Base-by-base conservation (phyloP, 2,329 filamentous ascomycete genomes). In the Neonectria coccinea region DNA sequence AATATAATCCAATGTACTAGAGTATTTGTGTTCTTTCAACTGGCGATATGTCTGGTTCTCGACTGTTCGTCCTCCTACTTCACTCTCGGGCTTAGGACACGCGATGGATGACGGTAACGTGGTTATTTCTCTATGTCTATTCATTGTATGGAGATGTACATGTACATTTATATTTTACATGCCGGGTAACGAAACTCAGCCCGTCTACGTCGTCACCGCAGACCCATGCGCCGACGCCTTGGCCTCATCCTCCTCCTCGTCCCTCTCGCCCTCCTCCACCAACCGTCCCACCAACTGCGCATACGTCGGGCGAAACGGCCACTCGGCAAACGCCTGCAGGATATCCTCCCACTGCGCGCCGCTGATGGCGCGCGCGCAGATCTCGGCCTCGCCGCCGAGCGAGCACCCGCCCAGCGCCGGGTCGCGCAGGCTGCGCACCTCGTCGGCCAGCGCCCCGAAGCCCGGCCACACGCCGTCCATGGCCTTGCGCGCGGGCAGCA, bases 281-380 rank as follows among this genome's bases (percentile, higher is more conserved):
- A 77, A 67, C 27, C 84, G 79, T 5, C 78, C 78, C n/a, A 88
- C 76, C 56, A 88, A 76, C 63, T 86, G 79, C 6, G 75, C 48
- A 66, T 85, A 85, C 2, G 74, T 69, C 1, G 88, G 88, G 3
- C 79, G 77, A 68, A 91, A 92, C 0, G 89, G 89, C 90, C 90
- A 93, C 55, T 84, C 79, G 76, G 87, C 82, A 83, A 88, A 92
- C 0, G 85, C 84, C 67, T 86, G 81, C 5, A 89, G 65, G 16
- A 92, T 77, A 64, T 90, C 86, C 18, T 81, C 74, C 75, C 88
- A 82, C 80, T 91, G 88, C 14, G 74, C 71, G 68, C 81, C 75
- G 47, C 84, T 88, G 62, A 92, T 68, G 27, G 77, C 74, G 5
- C 89, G 78, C 5, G 84, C 79, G 0, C 76, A 74, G 36, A 90